phyloP scores from a whole-genome alignment of 2,329 filamentous ascomycete genomes.

The Aspergillus tanneri region DNA sequence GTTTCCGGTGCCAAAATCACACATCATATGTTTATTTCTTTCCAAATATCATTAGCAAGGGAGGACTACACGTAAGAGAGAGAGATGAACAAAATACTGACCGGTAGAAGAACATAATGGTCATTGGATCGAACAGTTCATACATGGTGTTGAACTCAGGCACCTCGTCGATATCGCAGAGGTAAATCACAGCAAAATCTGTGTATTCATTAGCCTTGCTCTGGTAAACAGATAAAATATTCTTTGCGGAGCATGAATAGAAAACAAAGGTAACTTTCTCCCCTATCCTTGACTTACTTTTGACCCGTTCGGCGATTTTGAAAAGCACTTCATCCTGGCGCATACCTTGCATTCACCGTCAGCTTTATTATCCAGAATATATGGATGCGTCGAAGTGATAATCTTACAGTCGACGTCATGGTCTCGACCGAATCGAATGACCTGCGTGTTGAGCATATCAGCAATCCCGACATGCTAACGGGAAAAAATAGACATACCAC shows the following conservation, averaged over 20 bases:
- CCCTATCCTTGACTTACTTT: conserved; percentile 62
- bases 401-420: conserved; percentile 67
- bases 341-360: conserved; percentile 52
- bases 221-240: conserved; percentile 48
- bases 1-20: conserved; percentile 93
- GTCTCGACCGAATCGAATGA: conserved; percentile 91
- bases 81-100: conserved; percentile 59
- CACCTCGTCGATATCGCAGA: conserved; percentile 88
- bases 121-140: conserved; percentile 81
- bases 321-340: conserved; percentile 90
- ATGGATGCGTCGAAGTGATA: background rate
- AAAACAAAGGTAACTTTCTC: background rate
- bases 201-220: background rate
- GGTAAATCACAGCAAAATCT: conserved; percentile 66
- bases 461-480: conserved; percentile 32
- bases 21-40: conserved; percentile 89
- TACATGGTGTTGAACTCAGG: conserved; percentile 98
- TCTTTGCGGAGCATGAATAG: background rate
- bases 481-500: conserved; percentile 21
- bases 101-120: conserved; percentile 66
- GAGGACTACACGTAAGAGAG: conserved; percentile 67
- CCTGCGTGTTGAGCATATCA: conserved; percentile 43
- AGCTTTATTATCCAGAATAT: conserved; percentile 13
- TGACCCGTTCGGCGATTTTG: conserved; percentile 87
- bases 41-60: too few relatives aligned